Evolutionary conservation across 768 basidiomycete genomes (phyloP), one percentile per base, ranked within the genome.

Genomic region (Pluteus cervinus): DNA sequence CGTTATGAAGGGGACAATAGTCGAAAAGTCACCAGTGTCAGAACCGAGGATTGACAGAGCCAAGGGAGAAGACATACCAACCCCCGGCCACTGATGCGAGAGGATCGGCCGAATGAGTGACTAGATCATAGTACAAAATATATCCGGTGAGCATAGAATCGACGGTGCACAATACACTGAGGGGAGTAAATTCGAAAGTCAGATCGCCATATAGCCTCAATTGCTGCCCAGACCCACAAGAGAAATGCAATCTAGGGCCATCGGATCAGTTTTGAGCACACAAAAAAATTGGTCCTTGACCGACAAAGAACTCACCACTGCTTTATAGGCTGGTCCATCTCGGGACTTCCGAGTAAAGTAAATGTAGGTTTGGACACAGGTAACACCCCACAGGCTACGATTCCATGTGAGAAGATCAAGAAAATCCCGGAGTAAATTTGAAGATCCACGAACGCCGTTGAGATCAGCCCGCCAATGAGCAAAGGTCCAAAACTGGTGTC

Each of bases 81-180:
- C 73, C 61, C 0, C 71, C 69, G 14, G 45, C 41, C 11, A 48
- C 7, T 14, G 79, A 55, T 3, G 75, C 66, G 12, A 54, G 5
- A 3, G 69, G 66, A 45, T 73, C 70, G 40, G 69, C 50, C 45
- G 66, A 80, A 54, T 80, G 76, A 28, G 50, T 56, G 29, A 80
- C 73, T 34, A 78, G 61, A 45, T 80, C 80, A 47, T 63, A 64
- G 44, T 80, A 81, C 25, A 75, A 58, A 44, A 76, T 66, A 48
- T 80, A 77, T 33, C 62, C 61, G 30, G 68, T 71, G 37, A 80
- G 48, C 26, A 56, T 60, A 0, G 69, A 68, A 47, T 78, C 73
- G 39, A 79, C 71, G 0, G 77, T 76, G 50, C 79, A 76, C 16
- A 80, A 46, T 4, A 59, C 40, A 69, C 75, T 76, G 41, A 4